Conservation (phyloP, 2,329 filamentous ascomycete genomes). For the Emericellopsis atlantica region DNA sequence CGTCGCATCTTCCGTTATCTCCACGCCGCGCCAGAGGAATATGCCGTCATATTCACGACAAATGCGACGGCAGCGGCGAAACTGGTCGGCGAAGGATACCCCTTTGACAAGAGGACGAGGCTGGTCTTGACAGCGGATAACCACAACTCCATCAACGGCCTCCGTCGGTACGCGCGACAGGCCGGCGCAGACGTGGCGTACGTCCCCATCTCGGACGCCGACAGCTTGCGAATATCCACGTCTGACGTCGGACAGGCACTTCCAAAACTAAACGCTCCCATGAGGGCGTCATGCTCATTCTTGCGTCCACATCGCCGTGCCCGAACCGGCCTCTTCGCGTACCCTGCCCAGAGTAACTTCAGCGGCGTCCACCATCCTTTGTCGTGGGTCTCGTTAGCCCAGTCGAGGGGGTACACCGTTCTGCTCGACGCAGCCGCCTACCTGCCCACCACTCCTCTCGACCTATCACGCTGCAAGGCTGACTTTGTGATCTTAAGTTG, state of each 20-base stretch:
- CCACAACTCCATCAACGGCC: constrained; percentile 27
- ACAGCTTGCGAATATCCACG: constrained; percentile 15
- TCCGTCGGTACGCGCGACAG: constrained; percentile 20
- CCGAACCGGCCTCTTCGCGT: constrained; percentile 24
- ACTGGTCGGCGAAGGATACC: constrained; percentile 25
- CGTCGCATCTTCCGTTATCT: constrained; percentile 18
- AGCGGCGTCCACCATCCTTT: constrained; percentile 27
- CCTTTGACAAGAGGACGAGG: constrained; percentile 11
- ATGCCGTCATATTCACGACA: constrained; percentile 24
- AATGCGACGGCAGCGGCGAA: constrained; percentile 25
- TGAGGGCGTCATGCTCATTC: no score
- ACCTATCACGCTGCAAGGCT: constrained; percentile 18
- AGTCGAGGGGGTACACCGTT: constrained; percentile 23
- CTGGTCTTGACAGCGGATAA: constrained; percentile 25
- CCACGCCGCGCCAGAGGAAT: constrained; percentile 21
- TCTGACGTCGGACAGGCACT: constrained; percentile 12
- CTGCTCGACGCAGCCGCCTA: constrained; percentile 26
- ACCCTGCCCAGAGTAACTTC: constrained; percentile 32
- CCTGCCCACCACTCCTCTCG: constrained; percentile 20
- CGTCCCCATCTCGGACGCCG: constrained; percentile 10
- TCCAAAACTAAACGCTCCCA: not conserved
- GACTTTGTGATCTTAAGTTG: constrained; percentile 25
- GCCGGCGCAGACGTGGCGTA: constrained; percentile 13
- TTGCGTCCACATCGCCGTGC: not conserved
- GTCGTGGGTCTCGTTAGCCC: constrained; percentile 19